Evolutionary conservation across 805 yeast genomes (phyloP).

Genomic region (Pichia scutulata): DNA sequence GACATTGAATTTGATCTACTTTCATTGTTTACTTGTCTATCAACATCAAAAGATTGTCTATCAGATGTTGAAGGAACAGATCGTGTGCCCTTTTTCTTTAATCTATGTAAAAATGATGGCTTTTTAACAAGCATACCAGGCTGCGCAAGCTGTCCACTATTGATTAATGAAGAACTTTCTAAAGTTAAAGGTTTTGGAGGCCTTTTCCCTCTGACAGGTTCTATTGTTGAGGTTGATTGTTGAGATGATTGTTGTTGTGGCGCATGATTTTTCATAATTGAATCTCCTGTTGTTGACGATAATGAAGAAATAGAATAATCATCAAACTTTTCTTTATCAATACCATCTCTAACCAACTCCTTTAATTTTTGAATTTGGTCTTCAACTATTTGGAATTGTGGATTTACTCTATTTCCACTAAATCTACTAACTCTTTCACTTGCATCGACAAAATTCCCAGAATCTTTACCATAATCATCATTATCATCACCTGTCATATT

Average conservation of each 20-base stretch:
- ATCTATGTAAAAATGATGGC: slow-evolving; percentile 1
- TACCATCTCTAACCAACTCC: not conserved
- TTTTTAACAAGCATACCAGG: not conserved
- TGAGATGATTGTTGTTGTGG: not conserved
- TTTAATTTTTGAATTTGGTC: not conserved
- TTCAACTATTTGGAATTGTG: slow-evolving; percentile 3
- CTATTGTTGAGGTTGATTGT: not conserved
- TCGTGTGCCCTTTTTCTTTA: not conserved
- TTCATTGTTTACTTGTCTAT: not conserved
- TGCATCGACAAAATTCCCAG: not conserved
- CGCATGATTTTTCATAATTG: not conserved
- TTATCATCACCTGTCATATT: not conserved
- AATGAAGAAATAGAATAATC: not conserved
- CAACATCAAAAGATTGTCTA: slow-evolving; percentile 3
- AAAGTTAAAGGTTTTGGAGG: not conserved
- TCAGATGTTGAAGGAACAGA: slow-evolving; percentile 5
- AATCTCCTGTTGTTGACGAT: not conserved
- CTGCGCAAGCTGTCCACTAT: not conserved
- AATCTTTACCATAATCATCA: not conserved
- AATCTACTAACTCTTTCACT: not conserved
- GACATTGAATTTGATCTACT: not conserved
- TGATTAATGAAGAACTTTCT: not conserved
- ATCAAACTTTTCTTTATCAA: not conserved
- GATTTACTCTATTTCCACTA: not conserved
- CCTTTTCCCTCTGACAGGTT: not conserved